Conservation (phyloP, 805 yeast species). For the Yarrowia divulgata region DNA sequence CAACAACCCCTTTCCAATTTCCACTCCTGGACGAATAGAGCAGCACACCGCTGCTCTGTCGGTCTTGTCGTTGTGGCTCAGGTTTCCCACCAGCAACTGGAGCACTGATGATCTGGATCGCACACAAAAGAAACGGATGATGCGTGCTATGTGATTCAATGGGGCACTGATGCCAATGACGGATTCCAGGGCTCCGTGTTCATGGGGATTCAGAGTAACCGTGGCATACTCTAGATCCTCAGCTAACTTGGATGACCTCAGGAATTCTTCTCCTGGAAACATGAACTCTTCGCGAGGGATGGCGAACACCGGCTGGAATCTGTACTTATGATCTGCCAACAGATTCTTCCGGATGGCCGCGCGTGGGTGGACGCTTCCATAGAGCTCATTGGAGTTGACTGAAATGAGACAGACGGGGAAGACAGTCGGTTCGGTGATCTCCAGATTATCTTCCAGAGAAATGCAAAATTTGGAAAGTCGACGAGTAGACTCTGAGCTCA, state of each 20-base stretch:
- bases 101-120: conserved; percentile 7
- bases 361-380: conserved; percentile 9
- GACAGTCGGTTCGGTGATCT: neutral
- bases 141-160: conserved; percentile 4
- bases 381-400: conserved; percentile 1
- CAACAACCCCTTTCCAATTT: neutral
- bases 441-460: conserved; percentile 12
- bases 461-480: conserved; percentile 24
- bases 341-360: neutral
- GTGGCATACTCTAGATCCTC: conserved; percentile 13
- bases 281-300: conserved; percentile 26
- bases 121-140: conserved; percentile 20
- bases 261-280: conserved; percentile 27
- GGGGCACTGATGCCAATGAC: conserved; percentile 11
- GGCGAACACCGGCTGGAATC: conserved; percentile 30
- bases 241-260: neutral
- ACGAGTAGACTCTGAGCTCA: conserved; percentile 21
- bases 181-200: conserved; percentile 16
- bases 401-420: conserved; percentile 29
- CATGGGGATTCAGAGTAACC: neutral
- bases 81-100: conserved; percentile 7
- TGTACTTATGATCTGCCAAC: conserved; percentile 8
- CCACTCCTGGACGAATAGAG: conserved; percentile 1
- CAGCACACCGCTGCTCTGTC: conserved; percentile 1
- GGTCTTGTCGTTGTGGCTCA: neutral